These are phyloP conservation scores for Lathyrus tuberosus DNA, from an alignment of 306 rosid genomes.

Conservation along the genomic window DNA sequence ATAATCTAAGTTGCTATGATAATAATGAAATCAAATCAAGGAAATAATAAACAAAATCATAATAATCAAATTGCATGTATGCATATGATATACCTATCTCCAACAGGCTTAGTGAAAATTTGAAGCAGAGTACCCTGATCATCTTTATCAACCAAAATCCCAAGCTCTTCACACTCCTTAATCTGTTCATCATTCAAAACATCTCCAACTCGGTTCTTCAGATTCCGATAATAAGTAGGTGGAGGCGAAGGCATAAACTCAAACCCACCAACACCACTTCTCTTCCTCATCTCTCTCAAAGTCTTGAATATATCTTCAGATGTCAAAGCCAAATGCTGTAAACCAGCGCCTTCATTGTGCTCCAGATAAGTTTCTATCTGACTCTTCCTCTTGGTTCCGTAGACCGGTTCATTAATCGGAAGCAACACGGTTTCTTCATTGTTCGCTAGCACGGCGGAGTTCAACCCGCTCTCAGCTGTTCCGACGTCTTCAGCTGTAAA, in stretches of 20 bases:
- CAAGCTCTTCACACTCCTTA: slow-evolving; percentile 80
- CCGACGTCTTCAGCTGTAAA: slow-evolving; percentile 95
- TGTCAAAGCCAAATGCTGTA: slow-evolving; percentile 80
- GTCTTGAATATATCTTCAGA: slow-evolving; percentile 70
- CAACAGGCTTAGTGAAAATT: slow-evolving; percentile 91
- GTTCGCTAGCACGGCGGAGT: slow-evolving; percentile 74
- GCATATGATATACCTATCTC: slow-evolving; percentile 64
- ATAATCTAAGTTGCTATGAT: not conserved
- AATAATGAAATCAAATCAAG: slow-evolving; percentile 12
- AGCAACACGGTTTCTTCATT: slow-evolving; percentile 76
- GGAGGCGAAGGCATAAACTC: slow-evolving; percentile 97
- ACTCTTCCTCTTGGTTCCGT: slow-evolving; percentile 86
- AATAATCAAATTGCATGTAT: not conserved
- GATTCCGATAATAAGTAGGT: slow-evolving; percentile 73
- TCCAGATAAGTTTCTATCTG: slow-evolving; percentile 91
- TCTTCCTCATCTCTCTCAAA: slow-evolving; percentile 75
- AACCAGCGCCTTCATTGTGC: slow-evolving; percentile 91
- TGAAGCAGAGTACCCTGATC: slow-evolving; percentile 95
- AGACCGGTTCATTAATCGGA: slow-evolving; percentile 88
- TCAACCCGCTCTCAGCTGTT: slow-evolving; percentile 86
- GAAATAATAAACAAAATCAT: not conserved
- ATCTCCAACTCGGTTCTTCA: slow-evolving; percentile 70
- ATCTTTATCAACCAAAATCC: slow-evolving; percentile 87
- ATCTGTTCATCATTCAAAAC: slow-evolving; percentile 77
- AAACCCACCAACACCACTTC: slow-evolving; percentile 74